A percentile compares a stretch with the other conserved stretches of the same genome.
These are phyloP conservation scores for Triangularia setosa DNA, from an alignment of 2,329 filamentous ascomycete genomes.

Conservation along the genomic window DNA sequence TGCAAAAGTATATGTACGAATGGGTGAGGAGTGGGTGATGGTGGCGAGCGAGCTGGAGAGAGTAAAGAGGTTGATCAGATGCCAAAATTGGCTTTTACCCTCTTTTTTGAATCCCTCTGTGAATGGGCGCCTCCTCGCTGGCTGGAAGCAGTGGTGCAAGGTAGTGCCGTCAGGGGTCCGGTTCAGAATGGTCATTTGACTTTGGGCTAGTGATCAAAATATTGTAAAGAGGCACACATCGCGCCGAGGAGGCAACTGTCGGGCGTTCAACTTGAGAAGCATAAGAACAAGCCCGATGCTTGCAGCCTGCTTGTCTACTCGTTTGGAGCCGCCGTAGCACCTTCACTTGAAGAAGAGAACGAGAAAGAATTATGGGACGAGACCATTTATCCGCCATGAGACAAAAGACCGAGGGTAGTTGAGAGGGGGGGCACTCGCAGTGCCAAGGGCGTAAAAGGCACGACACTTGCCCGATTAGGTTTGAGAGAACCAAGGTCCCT, in stretches of 20 bases:
- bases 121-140: conserved; percentile 2
- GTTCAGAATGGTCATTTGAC: conserved; percentile 5
- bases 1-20: not conserved
- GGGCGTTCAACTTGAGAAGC: not conserved
- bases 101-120: not conserved
- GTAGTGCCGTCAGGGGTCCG: conserved; percentile 1
- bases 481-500: not conserved
- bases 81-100: conserved; percentile 9
- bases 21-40: not conserved
- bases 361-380: not conserved
- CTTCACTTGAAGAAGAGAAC: not conserved
- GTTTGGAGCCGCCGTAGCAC: not conserved
- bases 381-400: not conserved
- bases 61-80: conserved; percentile 14
- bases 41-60: conserved; percentile 4
- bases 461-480: not conserved
- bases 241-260: not conserved
- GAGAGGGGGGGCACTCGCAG: not conserved
- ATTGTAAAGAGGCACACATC: not conserved
- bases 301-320: not conserved
- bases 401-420: not conserved
- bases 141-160: conserved; percentile 1
- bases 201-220: not conserved
- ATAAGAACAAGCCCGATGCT: not conserved
- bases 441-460: not conserved